A percentile compares a stretch with the other conserved stretches of the same genome.
Conservation (phyloP, 305 asterid genomes). For the Solanum hybrid region DNA sequence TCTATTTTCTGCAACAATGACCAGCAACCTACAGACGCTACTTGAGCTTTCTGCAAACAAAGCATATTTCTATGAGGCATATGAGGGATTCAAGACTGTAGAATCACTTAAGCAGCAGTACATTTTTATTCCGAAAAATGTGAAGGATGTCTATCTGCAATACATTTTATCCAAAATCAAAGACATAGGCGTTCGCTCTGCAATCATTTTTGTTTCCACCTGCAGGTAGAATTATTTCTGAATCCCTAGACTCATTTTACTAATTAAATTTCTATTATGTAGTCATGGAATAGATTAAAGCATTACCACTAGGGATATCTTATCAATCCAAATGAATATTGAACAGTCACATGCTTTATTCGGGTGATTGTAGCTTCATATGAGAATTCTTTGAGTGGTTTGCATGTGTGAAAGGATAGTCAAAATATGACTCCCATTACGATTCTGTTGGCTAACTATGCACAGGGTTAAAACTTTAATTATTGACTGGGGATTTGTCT, state of each 20-base stretch:
- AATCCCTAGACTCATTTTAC: neutral
- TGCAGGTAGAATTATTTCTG: conserved; percentile 56
- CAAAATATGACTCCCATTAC: neutral
- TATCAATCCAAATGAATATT: neutral
- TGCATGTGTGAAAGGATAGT: neutral
- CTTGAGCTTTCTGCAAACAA: conserved; percentile 82
- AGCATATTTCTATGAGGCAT: conserved; percentile 76
- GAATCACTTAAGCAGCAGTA: conserved; percentile 81
- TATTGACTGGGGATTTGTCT: neutral
- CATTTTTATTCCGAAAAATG: conserved; percentile 54
- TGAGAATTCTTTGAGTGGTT: neutral
- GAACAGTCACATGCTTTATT: neutral
- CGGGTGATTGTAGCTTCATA: neutral
- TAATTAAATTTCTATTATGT: neutral
- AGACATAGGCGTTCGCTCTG: conserved; percentile 71
- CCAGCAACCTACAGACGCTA: conserved; percentile 55
- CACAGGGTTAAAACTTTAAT: neutral
- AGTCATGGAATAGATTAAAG: neutral
- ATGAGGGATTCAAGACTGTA: conserved; percentile 79
- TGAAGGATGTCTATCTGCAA: conserved; percentile 76
- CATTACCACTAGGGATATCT: neutral
- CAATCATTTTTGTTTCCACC: conserved; percentile 82
- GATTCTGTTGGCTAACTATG: neutral
- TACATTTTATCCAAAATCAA: conserved; percentile 58
- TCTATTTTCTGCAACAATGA: conserved; percentile 92